phyloP scores from a whole-genome alignment of 371 early-diverging fungal genomes.

The Lichtheimia ornata region DNA sequence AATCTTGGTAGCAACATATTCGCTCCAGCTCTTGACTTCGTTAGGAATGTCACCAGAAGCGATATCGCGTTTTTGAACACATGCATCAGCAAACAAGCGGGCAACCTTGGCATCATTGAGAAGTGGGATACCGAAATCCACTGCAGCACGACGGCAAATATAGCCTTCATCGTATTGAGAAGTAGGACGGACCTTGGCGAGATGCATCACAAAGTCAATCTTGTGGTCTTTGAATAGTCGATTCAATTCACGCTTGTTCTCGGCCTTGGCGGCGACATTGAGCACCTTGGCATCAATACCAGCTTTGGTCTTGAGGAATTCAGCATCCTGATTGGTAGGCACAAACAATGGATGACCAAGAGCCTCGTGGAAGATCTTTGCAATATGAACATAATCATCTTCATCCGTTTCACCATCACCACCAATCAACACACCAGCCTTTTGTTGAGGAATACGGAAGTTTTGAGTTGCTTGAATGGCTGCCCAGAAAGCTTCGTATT shows the following conservation, averaged over 20 bases:
- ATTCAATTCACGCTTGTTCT: constrained; percentile 58
- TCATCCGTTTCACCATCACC: constrained; percentile 72
- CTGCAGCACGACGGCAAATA: constrained; percentile 80
- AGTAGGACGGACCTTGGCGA: constrained; percentile 72
- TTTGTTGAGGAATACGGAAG: constrained; percentile 72
- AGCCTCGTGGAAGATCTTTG: constrained; percentile 51
- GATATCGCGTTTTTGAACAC: constrained; percentile 46
- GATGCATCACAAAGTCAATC: constrained; percentile 76
- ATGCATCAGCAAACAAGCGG: constrained; percentile 76
- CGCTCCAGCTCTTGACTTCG: constrained; percentile 68
- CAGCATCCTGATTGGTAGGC: constrained; percentile 62
- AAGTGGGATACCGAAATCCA: constrained; percentile 86
- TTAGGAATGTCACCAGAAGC: constrained; percentile 39
- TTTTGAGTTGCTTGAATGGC: constrained; percentile 84
- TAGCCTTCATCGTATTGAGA: constrained; percentile 68
- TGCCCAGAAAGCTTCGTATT: constrained; percentile 83
- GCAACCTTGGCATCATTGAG: constrained; percentile 85
- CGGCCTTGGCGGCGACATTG: constrained; percentile 45
- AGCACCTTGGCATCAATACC: constrained; percentile 45
- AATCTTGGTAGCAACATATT: constrained; percentile 56
- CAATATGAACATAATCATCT: constrained; percentile 70
- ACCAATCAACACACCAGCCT: constrained; percentile 70
- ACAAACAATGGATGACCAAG: constrained; percentile 74
- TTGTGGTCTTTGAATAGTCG: constrained; percentile 60
- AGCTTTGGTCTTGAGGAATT: constrained; percentile 43